Evolutionary conservation across 768 basidiomycete species (phyloP), one percentile per base, ranked within the genome.

Genomic region (Lactarius sp.): DNA sequence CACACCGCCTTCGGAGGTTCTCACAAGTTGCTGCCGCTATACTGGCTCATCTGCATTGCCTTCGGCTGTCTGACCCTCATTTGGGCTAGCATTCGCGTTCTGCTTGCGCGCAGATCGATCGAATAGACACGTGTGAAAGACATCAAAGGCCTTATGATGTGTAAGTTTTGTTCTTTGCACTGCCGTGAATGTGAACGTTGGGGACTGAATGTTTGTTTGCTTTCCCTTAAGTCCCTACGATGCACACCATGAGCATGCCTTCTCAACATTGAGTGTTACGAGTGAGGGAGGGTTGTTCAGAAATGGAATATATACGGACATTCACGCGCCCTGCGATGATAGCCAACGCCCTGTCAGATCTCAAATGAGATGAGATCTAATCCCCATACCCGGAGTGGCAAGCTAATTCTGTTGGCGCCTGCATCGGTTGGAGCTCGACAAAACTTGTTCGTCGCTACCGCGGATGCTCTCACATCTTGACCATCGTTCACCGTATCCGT

Each of bases 91-190:
- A 65, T 88, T 36, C 77, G 85, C 4, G 85, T 88, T 27, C 50
- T 87, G 20, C 61, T 87, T 41, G 69, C 86, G 62, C 74, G 84
- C 42, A 85, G 81, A 70, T 79, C 80, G 18, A 73, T 85, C 27
- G 81, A 85, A 69, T 76, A 79, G 53, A 71, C 80, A 66, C 79
- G 76, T 64, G 85, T 86, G 42, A 84, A 83, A 68, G 84, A 85
- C 72, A 85, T 87, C 68, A 81, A 80, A 63, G 85, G 85, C 2
- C 73, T 88, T 37, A 83, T 83, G 83, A 87, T 88, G 86, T 86
- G 85, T 86, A 77, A 68, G 85, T 81, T 33, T 27, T 52, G 51
- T n/a, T 14, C 44, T 6, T 50, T 27, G 58, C 3, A 13, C 13
- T 12, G 14, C 54, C 6, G 13, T 20, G 4, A 2, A 16, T 13